Base-by-base conservation (phyloP, 371 early-diverging fungal species). In the Zopfochytrium polystomum region DNA sequence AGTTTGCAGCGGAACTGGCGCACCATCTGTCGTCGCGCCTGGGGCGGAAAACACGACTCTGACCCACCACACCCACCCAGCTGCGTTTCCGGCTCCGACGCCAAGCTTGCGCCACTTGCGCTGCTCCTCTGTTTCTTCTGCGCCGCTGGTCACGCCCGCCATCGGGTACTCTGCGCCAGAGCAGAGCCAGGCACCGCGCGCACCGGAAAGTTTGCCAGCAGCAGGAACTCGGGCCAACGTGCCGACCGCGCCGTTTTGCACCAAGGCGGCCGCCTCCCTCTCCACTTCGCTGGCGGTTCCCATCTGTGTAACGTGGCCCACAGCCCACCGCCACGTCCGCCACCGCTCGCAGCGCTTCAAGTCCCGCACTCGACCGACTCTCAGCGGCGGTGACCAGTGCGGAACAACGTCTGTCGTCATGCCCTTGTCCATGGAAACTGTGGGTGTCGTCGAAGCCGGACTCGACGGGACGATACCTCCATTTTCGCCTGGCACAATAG, bases 21-120 rank as follows among this genome's bases (percentile, higher is more conserved):
- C n/a, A n/a, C n/a, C n/a, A n/a, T n/a, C n/a, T n/a, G n/a, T n/a
- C n/a, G n/a, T n/a, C n/a, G 31, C 32, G 0, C 26, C 50, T 44
- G 33, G 11, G 15, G 60, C 49, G n/a, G 33, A 54, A 60, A 72
- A 77, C 20, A 66, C 54, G 30, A 77, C 63, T 0, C 75, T 53
- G 0, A 74, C 67, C 77, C 77, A 77, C 77, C 77, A 77, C 27
- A 62, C 58, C 77, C 77, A 77, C 3, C 77, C 77, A 15, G 63
- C 61, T 2, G 73, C 50, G 15, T 50, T 68, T 9, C 70, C 74
- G 25, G 58, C 58, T n/a, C 58, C n/a, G n/a, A n/a, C n/a, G n/a
- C n/a, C n/a, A n/a, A n/a, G n/a, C n/a, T n/a, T n/a, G n/a, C n/a
- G 47, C 20, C 35, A 9, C 20, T 50, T 53, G 22, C 62, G 64